Base-by-base conservation (phyloP, 441 rosid species). In the Gossypium davidsonii region DNA sequence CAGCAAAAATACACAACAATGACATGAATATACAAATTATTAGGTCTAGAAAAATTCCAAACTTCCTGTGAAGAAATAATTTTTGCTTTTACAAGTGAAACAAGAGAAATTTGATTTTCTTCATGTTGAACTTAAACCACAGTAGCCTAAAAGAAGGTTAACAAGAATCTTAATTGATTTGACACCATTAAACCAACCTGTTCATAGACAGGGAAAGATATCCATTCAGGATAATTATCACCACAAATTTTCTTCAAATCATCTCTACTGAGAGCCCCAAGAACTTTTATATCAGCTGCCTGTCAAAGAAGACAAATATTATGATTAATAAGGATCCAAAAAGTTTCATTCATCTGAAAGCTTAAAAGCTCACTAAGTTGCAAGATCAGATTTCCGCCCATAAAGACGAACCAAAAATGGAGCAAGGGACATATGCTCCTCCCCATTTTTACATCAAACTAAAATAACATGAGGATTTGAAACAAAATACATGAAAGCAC, bases 221-320 rank as follows among this genome's bases (percentile, higher is more conserved):
- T 91, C 99, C 99, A 92, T 46, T 86, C 93, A 28, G 99, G 99
- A 77, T 89, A 90, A 76, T 89, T 93, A 74, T 93, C 97, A 28
- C 99, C 95, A 2, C 98, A 95, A 64, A 95, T 86, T 84, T 95
- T 95, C 90, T 81, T 93, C 85, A 95, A 80, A 82, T 93, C 98
- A 56, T 95, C 98, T 85, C 98, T 84, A 74, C 80, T 87, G 65
- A 95, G 95, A 20, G 91, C 77, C 44, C 91, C 93, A 39, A 95
- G 94, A 73, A 91, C 87, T 77, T 95, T 95, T 77, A 91, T 83
- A 84, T 91, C 97, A 74, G 82, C 92, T 55, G 99, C 96, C 99
- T 95, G 85, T 57, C 74, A 69, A 23, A 73, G 15, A 71, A 49
- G 60, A 71, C 4, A 6, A 28, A 73, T 6, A 37, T 12, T 51